These are phyloP conservation scores for Lizanozyma gosingica DNA, from an alignment of 1,139 yeast species.

Conservation along the genomic window DNA sequence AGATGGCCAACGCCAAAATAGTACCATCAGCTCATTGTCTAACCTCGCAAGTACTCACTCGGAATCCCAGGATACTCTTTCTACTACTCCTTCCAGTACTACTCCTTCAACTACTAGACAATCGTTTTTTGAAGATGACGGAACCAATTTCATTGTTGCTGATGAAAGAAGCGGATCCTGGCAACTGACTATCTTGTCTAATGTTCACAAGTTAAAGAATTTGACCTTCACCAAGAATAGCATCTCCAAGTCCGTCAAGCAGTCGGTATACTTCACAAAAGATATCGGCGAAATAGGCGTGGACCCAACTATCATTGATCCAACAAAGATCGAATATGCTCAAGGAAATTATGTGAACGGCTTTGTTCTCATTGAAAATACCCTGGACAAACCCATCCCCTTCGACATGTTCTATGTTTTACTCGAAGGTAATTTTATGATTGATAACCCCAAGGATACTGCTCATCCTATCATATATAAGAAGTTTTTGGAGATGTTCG, in stretches of 20 bases:
- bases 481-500: slow-evolving; percentile 35
- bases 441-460: slow-evolving; percentile 8
- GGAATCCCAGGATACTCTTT: background rate
- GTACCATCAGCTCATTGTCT: background rate
- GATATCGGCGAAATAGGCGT: slow-evolving; percentile 24
- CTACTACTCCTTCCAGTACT: background rate
- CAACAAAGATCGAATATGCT: slow-evolving; percentile 26
- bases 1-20: slow-evolving; percentile 1
- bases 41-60: background rate
- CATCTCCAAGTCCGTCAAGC: slow-evolving; percentile 18
- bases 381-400: slow-evolving; percentile 17
- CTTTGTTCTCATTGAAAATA: slow-evolving; percentile 21
- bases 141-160: slow-evolving; percentile 15
- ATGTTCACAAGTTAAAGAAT: slow-evolving; percentile 26
- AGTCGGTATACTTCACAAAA: slow-evolving; percentile 25
- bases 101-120: background rate
- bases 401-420: slow-evolving; percentile 36
- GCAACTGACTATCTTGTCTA: slow-evolving; percentile 32
- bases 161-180: slow-evolving; percentile 26
- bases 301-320: slow-evolving; percentile 23
- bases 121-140: background rate
- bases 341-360: slow-evolving; percentile 37
- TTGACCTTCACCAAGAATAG: slow-evolving; percentile 19
- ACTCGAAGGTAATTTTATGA: slow-evolving; percentile 27
- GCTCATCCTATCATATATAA: slow-evolving; percentile 11